Conservation (phyloP, 345 rosid genomes). For the Eucalyptus caleyi region DNA sequence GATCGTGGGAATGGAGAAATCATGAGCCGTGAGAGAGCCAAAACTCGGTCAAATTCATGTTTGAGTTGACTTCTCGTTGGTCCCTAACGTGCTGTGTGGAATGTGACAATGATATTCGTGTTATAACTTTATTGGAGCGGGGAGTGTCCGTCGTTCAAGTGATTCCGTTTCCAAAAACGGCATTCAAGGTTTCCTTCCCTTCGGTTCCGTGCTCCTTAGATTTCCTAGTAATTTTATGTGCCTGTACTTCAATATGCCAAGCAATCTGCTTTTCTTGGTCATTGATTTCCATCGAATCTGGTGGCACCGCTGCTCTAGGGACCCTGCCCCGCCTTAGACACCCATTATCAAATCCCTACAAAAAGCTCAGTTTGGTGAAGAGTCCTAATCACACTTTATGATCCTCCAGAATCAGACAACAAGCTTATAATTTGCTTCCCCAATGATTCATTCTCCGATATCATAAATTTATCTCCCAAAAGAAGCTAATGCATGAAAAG, state of each 20-base stretch:
- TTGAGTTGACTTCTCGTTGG: neutral
- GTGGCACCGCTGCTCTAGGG: neutral
- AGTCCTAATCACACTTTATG: neutral
- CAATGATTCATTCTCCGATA: neutral
- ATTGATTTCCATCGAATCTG: neutral
- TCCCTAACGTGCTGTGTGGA: neutral
- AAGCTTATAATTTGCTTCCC: neutral
- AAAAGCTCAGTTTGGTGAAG: neutral
- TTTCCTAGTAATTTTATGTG: too few species aligned
- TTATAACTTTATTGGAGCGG: too few species aligned
- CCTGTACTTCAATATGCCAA: too few species aligned
- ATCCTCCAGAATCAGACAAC: neutral
- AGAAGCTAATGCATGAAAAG: too few species aligned
- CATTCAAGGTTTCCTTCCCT: too few species aligned
- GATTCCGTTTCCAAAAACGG: too few species aligned
- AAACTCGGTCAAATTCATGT: neutral
- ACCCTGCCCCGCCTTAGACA: neutral
- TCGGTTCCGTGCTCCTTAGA: accelerated
- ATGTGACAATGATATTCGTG: neutral
- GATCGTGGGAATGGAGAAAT: too few species aligned
- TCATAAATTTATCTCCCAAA: too few species aligned
- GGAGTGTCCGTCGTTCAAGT: too few species aligned
- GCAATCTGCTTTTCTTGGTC: neutral
- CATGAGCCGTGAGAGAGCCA: too few species aligned
- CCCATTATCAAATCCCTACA: neutral